A percentile compares a stretch with the other conserved stretches of the same genome.
Conservation (phyloP, 164 flowering plant genomes). For the Kalanchoe fedtschenkoi region DNA sequence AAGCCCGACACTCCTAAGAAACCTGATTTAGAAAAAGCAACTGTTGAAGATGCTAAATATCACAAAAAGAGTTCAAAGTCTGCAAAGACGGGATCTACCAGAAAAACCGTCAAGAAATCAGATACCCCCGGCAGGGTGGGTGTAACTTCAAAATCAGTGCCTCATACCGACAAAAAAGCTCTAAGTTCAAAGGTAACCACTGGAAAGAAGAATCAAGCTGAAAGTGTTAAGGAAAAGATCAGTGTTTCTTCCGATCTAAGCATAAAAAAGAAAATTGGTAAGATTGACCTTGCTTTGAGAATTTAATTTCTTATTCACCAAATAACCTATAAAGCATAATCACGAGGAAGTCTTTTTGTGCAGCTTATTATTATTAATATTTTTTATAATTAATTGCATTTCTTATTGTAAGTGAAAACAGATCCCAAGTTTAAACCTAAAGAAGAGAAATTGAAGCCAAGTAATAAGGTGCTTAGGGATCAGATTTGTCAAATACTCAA, state of each 20-base stretch:
- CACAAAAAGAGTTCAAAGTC: not conserved
- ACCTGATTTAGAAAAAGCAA: not conserved
- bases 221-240: not conserved
- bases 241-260: not conserved
- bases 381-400: not conserved
- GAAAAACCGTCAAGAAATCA: not conserved
- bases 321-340: not conserved
- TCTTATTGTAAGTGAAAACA: not conserved
- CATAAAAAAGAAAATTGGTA: not conserved
- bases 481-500: slow-evolving; percentile 1
- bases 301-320: no score
- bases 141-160: no score
- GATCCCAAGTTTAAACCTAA: not conserved
- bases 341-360: not conserved
- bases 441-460: slow-evolving; percentile 1
- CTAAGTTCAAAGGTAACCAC: not conserved
- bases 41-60: not conserved
- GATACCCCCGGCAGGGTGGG: no score
- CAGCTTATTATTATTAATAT: not conserved
- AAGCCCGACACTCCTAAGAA: not conserved
- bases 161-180: not conserved
- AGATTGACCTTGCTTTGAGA: not conserved
- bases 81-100: not conserved
- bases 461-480: not conserved
- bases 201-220: not conserved